Conservation (phyloP, 2,329 filamentous ascomycete genomes). For the Claviceps sp. region DNA sequence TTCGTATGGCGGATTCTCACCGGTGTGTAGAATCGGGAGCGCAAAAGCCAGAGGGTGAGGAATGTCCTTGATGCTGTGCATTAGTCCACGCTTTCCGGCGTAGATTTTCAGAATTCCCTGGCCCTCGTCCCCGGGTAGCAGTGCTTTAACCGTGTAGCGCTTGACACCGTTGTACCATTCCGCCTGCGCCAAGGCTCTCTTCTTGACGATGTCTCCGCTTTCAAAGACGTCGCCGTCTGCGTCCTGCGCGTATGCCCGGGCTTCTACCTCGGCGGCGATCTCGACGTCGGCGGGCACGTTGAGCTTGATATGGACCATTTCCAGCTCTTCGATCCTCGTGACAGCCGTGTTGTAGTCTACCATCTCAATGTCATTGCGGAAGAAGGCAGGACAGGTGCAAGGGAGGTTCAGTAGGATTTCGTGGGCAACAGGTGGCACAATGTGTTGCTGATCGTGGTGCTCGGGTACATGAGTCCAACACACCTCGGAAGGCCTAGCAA, state of each 20-base stretch:
- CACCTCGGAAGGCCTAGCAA: conserved; percentile 74
- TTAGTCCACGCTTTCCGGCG: conserved; percentile 83
- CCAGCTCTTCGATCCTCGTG: conserved; percentile 74
- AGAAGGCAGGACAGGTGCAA: conserved; percentile 74
- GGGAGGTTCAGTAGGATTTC: conserved; percentile 80
- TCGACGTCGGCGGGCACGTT: conserved; percentile 83
- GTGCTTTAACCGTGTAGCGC: conserved; percentile 82
- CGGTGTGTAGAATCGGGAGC: conserved; percentile 78
- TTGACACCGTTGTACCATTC: conserved; percentile 84
- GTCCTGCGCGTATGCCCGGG: conserved; percentile 66
- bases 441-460: conserved; percentile 77
- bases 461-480: conserved; percentile 95
- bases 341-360: conserved; percentile 84
- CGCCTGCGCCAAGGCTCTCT: conserved; percentile 77
- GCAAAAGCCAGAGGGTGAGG: conserved; percentile 83
- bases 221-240: conserved; percentile 87
- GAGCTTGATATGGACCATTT: conserved; percentile 83
- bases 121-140: conserved; percentile 84
- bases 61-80: conserved; percentile 96
- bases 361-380: conserved; percentile 68
- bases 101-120: conserved; percentile 82
- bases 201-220: conserved; percentile 73
- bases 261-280: conserved; percentile 83
- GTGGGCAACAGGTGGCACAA: conserved; percentile 75
- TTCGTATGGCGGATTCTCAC: conserved; percentile 87